Base-by-base conservation (phyloP, 352 stramenopile genomes). In the Phytophthora tentaculata region DNA sequence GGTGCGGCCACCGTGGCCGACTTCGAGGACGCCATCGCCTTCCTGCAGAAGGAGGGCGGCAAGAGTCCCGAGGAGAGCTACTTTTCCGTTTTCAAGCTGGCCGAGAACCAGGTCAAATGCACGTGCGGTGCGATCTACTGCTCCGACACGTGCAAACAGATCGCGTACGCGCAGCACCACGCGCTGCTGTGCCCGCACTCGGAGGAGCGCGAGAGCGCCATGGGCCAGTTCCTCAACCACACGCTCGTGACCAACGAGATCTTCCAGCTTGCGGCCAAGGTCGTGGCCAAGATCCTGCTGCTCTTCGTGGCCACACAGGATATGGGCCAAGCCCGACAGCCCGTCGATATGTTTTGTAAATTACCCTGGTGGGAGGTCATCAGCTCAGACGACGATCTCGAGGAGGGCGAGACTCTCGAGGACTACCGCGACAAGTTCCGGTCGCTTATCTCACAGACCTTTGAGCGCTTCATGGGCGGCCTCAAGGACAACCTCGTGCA, bases 181-280 rank as follows among this genome's bases (percentile, higher is more conserved):
- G 72, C 79, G n/a, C 56, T 96, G 26, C 67, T 97, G 22, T 98
- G 92, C 73, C 52, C 74, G 16, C 69, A 74, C 17, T 62, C 64
- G 26, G 67, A 79, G n/a, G 71, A 72, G 20, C 64, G 67, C 6
- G 61, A 75, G 14, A 86, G 66, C 14, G 85, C 89, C 28, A 95
- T 96, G 76, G 84, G 93, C 44, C 73, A 86, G 16, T 94, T 92
- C 45, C 76, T 97, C 24, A 82, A 89, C 68, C 80, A 96, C 71
- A 89, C 84, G 29, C 67, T 88, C 35, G 79, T 90, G 56, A 98
- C 91, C 9, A 98, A 98, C 71, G 94, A 98, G 73, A 98, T 98
- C 61, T 97, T 98, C 73, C 80, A 98, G 55, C 76, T 98, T 12
- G 91, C 92, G 12, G 90, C 81, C 51, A 94, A 97, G 61, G 89